Conservation (phyloP, 176 grass and related monocot species). For the Hyparrhenia diplandra region DNA sequence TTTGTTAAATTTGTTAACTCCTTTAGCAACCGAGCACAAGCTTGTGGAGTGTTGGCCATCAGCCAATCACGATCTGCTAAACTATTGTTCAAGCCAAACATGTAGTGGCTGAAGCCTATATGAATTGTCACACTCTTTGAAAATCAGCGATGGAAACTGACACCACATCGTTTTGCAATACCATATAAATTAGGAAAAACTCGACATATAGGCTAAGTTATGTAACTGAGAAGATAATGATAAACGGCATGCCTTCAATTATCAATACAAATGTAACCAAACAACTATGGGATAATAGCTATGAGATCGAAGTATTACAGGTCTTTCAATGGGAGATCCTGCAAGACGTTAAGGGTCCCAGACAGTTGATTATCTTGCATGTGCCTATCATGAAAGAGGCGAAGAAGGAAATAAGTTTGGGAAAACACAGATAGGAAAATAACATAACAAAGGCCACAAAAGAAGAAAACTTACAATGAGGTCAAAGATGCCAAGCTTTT, state of each 20-base stretch:
- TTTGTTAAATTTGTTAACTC: background rate
- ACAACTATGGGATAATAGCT: background rate
- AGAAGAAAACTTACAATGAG: slow-evolving; percentile 61
- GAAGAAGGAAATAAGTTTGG: slow-evolving; percentile 1
- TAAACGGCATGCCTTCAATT: background rate
- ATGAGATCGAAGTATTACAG: slow-evolving; percentile 49
- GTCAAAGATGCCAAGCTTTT: slow-evolving; percentile 81
- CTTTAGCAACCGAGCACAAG: background rate
- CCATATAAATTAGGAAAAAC: background rate
- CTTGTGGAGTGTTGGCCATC: background rate
- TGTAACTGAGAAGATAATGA: slow-evolving; percentile 14
- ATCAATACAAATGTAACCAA: background rate
- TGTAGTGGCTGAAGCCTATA: background rate
- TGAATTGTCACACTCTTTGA: background rate
- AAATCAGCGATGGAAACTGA: background rate
- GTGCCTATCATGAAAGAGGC: slow-evolving; percentile 45
- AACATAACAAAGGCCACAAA: background rate
- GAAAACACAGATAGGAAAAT: background rate
- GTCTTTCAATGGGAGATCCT: slow-evolving; percentile 83
- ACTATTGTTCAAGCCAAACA: slow-evolving; percentile 19
- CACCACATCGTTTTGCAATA: background rate
- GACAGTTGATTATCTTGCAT: slow-evolving; percentile 79
- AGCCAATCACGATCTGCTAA: background rate
- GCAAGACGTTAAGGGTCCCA: slow-evolving; percentile 68
- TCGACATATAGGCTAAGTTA: slow-evolving; percentile 1